phyloP scores from a whole-genome alignment of 768 basidiomycete species.

The Calocera cornea region DNA sequence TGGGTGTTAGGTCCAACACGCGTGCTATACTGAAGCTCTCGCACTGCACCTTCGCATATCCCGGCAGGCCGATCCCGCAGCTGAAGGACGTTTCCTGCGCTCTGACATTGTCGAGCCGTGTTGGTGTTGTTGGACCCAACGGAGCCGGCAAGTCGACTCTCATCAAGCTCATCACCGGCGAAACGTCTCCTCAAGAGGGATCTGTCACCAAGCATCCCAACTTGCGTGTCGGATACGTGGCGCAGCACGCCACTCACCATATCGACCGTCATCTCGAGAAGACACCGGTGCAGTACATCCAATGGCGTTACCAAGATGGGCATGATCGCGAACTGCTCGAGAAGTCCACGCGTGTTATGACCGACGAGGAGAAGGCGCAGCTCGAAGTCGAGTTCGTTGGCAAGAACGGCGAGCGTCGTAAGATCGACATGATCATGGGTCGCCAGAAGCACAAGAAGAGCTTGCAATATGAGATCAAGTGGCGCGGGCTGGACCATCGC shows the following conservation, averaged over 20 bases:
- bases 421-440: slow-evolving; percentile 86
- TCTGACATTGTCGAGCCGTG: slow-evolving; percentile 84
- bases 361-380: slow-evolving; percentile 66
- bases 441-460: slow-evolving; percentile 95
- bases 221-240: slow-evolving; percentile 89
- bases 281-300: slow-evolving; percentile 91
- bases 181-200: slow-evolving; percentile 82
- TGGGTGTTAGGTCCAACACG: slow-evolving; percentile 94
- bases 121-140: slow-evolving; percentile 84
- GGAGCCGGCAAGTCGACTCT: slow-evolving; percentile 94
- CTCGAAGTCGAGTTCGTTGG: slow-evolving; percentile 82
- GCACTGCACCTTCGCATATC: slow-evolving; percentile 89
- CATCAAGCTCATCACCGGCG: slow-evolving; percentile 88
- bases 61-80: slow-evolving; percentile 66
- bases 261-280: slow-evolving; percentile 92
- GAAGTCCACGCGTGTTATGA: slow-evolving; percentile 80
- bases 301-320: slow-evolving; percentile 98
- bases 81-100: slow-evolving; percentile 82
- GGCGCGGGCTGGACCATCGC: slow-evolving; percentile 69
- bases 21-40: slow-evolving; percentile 88
- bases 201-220: slow-evolving; percentile 88
- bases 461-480: slow-evolving; percentile 85
- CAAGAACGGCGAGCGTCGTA: slow-evolving; percentile 78
- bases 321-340: slow-evolving; percentile 90
- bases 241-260: slow-evolving; percentile 96